These are phyloP conservation scores for Botrytis byssoidea DNA, from an alignment of 2,329 filamentous ascomycete species.

Conservation along the genomic window DNA sequence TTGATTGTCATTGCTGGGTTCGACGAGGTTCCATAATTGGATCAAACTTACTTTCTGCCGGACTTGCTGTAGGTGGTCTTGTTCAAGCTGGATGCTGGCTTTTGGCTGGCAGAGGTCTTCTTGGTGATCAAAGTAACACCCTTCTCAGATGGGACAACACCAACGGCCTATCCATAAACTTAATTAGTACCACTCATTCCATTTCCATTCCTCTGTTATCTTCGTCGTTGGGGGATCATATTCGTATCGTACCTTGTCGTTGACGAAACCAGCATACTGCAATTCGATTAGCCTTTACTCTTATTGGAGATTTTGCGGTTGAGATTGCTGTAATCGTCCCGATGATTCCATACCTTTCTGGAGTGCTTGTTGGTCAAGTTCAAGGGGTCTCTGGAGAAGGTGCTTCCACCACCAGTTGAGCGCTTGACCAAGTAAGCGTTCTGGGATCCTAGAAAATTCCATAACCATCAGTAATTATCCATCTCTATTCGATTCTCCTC, in stretches of 20 bases:
- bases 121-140: conserved; percentile 81
- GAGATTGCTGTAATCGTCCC: background rate
- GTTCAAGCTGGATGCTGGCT: conserved; percentile 67
- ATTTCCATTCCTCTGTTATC: conserved; percentile 12
- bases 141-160: conserved; percentile 72
- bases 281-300: conserved; percentile 24
- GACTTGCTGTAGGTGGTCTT: conserved; percentile 71
- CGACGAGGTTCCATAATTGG: background rate
- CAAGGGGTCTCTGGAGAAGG: conserved; percentile 91
- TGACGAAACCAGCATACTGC: conserved; percentile 88
- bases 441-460: conserved; percentile 63
- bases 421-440: conserved; percentile 94
- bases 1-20: background rate
- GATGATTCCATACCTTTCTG: conserved; percentile 68
- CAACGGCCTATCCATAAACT: conserved; percentile 60
- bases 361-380: conserved; percentile 91
- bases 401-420: conserved; percentile 71
- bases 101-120: conserved; percentile 69
- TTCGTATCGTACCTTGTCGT: conserved; percentile 71
- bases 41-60: conserved; percentile 70
- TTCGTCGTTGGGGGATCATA: background rate
- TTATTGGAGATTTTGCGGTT: background rate
- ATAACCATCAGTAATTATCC: conserved; percentile 14
- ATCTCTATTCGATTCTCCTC: background rate
- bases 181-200: conserved; percentile 26